Evolutionary conservation across 1,139 yeast genomes (phyloP).

Genomic region (Yarrowia galli): DNA sequence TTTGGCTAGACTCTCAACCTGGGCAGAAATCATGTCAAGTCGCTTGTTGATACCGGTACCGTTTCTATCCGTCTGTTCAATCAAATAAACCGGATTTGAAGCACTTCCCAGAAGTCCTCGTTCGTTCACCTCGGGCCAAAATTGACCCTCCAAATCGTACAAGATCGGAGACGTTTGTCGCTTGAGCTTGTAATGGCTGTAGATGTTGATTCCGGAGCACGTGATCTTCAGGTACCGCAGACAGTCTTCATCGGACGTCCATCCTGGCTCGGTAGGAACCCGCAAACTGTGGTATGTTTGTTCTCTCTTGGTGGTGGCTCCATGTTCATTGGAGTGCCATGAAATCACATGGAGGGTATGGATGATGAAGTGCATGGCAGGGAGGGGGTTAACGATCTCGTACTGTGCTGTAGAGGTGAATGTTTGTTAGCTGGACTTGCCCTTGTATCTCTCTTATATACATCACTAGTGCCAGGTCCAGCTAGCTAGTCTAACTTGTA

Average conservation of each 20-base stretch:
- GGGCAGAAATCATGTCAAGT: conserved; percentile 8
- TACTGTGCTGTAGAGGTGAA: too few species aligned
- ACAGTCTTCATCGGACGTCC: background rate
- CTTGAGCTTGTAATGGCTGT: conserved; percentile 4
- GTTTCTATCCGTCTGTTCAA: conserved; percentile 8
- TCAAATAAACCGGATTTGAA: conserved; percentile 1
- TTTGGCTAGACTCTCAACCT: conserved; percentile 4
- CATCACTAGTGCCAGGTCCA: background rate
- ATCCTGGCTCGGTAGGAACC: background rate
- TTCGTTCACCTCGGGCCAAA: conserved; percentile 12
- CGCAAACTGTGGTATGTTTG: conserved; percentile 17
- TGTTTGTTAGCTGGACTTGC: too few species aligned
- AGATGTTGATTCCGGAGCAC: conserved; percentile 1
- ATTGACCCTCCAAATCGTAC: conserved; percentile 10
- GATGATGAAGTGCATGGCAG: background rate
- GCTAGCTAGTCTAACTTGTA: background rate
- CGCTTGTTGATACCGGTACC: background rate
- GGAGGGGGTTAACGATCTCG: too few species aligned
- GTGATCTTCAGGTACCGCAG: background rate
- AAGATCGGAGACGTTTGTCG: background rate
- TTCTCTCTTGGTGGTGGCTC: conserved; percentile 15
- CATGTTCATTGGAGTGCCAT: conserved; percentile 20
- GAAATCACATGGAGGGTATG: conserved; percentile 17
- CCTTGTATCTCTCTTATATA: too few species aligned
- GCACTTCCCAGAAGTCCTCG: conserved; percentile 13